Evolutionary conservation across 108 stramenopile genomes (phyloP).

Genomic region (Cyclostephanos invisitatus): DNA sequence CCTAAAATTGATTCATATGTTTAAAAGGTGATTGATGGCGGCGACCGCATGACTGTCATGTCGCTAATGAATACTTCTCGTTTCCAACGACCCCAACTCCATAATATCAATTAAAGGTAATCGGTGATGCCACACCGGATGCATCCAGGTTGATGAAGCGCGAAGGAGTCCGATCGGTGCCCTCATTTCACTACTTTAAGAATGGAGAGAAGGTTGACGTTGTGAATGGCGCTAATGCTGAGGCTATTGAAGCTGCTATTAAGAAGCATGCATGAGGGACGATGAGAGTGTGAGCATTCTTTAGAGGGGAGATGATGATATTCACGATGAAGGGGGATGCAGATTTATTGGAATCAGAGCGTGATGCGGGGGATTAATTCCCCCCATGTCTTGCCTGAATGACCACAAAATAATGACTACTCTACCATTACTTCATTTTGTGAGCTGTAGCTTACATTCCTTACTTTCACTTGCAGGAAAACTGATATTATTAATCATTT

Average conservation of each 20-base stretch:
- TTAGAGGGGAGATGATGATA: neutral
- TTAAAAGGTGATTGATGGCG: neutral
- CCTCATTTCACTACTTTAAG: conserved; percentile 88
- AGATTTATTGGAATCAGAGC: neutral
- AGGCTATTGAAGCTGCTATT: conserved; percentile 88
- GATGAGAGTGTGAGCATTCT: neutral
- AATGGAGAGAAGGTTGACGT: conserved; percentile 88
- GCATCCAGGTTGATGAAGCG: conserved; percentile 87
- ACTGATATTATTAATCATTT: too few species aligned
- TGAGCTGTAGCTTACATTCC: neutral
- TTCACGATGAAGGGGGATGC: neutral
- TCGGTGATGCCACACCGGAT: conserved; percentile 80
- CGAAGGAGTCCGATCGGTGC: conserved; percentile 87
- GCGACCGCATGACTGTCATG: neutral
- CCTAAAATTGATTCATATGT: neutral
- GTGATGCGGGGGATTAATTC: neutral
- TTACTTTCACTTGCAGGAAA: too few species aligned
- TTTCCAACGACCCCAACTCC: neutral
- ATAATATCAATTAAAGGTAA: conserved; percentile 62
- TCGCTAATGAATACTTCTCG: neutral
- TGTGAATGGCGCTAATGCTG: conserved; percentile 88
- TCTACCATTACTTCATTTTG: neutral
- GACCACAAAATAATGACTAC: conserved; percentile 6
- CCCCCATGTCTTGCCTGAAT: neutral
- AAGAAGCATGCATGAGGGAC: conserved; percentile 60